A percentile compares a stretch with the other conserved stretches of the same genome.
Conservation (phyloP, 345 rosid genomes). For the Hypericum androsaemum region DNA sequence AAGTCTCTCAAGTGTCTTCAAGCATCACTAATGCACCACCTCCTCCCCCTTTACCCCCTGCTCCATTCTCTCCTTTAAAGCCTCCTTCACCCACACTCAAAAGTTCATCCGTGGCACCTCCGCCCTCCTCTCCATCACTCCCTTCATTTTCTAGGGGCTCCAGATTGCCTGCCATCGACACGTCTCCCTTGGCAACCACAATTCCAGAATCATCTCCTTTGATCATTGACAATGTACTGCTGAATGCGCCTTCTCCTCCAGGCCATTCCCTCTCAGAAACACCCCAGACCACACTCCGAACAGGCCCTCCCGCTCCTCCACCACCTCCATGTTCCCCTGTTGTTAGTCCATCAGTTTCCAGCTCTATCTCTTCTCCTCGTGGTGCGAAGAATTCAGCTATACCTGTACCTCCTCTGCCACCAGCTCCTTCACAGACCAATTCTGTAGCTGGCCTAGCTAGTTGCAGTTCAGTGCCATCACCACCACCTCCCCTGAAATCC, state of each 20-base stretch:
- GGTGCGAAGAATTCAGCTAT: slow-evolving; percentile 12
- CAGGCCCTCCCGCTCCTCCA: slow-evolving; percentile 21
- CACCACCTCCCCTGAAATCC: slow-evolving; percentile 24
- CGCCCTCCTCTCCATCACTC: slow-evolving; percentile 12
- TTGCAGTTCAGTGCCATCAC: slow-evolving; percentile 19
- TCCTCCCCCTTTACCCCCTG: slow-evolving; percentile 16
- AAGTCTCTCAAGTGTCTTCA: no score
- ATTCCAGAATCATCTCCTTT: slow-evolving; percentile 6
- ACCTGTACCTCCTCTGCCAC: slow-evolving; percentile 38
- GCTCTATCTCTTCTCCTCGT: slow-evolving; percentile 15
- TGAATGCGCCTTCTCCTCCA: slow-evolving; percentile 11
- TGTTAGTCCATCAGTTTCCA: neutral
- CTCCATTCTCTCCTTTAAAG: slow-evolving; percentile 1
- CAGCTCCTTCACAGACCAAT: slow-evolving; percentile 20
- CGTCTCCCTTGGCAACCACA: slow-evolving; percentile 6
- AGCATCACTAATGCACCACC: slow-evolving; percentile 11
- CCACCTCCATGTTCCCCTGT: slow-evolving; percentile 8
- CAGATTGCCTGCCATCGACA: slow-evolving; percentile 6
- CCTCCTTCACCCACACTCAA: no score
- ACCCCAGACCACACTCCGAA: slow-evolving; percentile 9
- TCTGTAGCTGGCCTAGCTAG: slow-evolving; percentile 13
- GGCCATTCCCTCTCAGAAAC: slow-evolving; percentile 5
- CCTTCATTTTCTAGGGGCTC: slow-evolving; percentile 4
- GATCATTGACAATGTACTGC: no score
- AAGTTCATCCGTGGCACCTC: neutral